These are phyloP conservation scores for Alternaria burnsii DNA, from an alignment of 2,329 filamentous ascomycete species.

Conservation along the genomic window DNA sequence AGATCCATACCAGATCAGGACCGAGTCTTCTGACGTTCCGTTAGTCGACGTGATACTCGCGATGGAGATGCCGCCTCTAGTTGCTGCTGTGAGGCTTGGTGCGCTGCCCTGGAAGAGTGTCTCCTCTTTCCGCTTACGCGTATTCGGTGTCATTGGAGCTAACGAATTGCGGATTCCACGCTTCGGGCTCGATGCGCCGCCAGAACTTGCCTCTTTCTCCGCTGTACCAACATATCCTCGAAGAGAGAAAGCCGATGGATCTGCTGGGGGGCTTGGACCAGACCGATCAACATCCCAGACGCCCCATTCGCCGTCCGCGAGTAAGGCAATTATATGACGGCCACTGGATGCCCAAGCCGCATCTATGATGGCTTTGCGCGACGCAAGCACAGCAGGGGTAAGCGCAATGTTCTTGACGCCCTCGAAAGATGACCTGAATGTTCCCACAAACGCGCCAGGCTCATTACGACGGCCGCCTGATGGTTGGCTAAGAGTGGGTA, in stretches of 20 bases:
- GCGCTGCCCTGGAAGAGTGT: slow-evolving; percentile 55
- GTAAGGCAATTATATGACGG: slow-evolving; percentile 56
- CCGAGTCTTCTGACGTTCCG: slow-evolving; percentile 54
- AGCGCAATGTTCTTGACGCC: slow-evolving; percentile 33
- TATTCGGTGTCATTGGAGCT: slow-evolving; percentile 62
- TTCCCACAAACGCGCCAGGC: slow-evolving; percentile 40
- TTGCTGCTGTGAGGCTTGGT: slow-evolving; percentile 39
- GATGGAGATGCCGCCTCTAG: slow-evolving; percentile 56
- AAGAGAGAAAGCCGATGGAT: slow-evolving; percentile 46
- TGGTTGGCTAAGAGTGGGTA: slow-evolving; percentile 32
- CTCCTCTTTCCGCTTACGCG: slow-evolving; percentile 56
- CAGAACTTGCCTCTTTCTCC: slow-evolving; percentile 32
- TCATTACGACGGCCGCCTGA: slow-evolving; percentile 26
- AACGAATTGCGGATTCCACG: slow-evolving; percentile 49
- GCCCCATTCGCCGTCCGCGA: slow-evolving; percentile 62
- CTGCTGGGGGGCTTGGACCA: slow-evolving; percentile 40
- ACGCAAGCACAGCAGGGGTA: slow-evolving; percentile 42
- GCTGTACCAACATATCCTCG: slow-evolving; percentile 47
- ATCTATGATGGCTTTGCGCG: slow-evolving; percentile 59
- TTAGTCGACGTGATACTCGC: slow-evolving; percentile 39
- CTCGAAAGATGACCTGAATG: slow-evolving; percentile 48
- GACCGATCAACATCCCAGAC: slow-evolving; percentile 58
- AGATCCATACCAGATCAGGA: slow-evolving; percentile 57
- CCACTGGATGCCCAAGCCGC: slow-evolving; percentile 59
- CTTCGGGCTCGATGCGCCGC: slow-evolving; percentile 41